phyloP scores from a whole-genome alignment of 2,329 filamentous ascomycete species.

The Apiospora pterosperma region DNA sequence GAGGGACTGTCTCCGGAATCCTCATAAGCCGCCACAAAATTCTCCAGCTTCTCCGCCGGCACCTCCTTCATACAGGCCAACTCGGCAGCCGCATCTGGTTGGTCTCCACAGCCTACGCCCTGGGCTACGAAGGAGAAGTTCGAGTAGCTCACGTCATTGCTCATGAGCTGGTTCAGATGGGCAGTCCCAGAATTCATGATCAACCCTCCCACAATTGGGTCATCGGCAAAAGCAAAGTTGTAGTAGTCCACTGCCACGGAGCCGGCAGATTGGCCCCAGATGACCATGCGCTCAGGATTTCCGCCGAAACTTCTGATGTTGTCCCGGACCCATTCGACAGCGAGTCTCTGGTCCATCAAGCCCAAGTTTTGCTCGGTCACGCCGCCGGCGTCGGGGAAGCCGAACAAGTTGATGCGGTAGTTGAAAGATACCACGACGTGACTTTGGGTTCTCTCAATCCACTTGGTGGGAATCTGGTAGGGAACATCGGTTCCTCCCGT shows the following conservation, averaged over 20 bases:
- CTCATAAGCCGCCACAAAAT: constrained; percentile 26
- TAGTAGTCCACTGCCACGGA: constrained; percentile 36
- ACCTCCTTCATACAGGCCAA: constrained; percentile 33
- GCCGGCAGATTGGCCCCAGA: constrained; percentile 47
- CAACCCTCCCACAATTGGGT: constrained; percentile 40
- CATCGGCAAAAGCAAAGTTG: constrained; percentile 40
- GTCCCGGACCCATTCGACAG: constrained; percentile 45
- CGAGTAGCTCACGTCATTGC: constrained; percentile 19
- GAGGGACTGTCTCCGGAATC: constrained; percentile 22
- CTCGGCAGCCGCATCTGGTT: constrained; percentile 21
- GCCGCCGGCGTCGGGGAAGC: constrained; percentile 28
- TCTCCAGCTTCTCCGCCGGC: constrained; percentile 24
- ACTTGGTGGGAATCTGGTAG: constrained; percentile 34
- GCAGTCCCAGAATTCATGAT: constrained; percentile 39
- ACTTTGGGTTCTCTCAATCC: constrained; percentile 21
- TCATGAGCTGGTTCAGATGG: constrained; percentile 23
- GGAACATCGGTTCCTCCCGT: constrained; percentile 34
- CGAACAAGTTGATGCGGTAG: constrained; percentile 35
- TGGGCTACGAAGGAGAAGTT: constrained; percentile 34
- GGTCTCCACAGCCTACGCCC: constrained; percentile 28
- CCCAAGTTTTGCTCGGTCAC: constrained; percentile 39
- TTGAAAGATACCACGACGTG: constrained; percentile 37
- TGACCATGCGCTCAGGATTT: constrained; percentile 36
- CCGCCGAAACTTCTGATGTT: constrained; percentile 48
- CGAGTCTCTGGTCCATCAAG: constrained; percentile 45